phyloP scores from a whole-genome alignment of 306 rosid genomes.

The Casuarina glauca region DNA sequence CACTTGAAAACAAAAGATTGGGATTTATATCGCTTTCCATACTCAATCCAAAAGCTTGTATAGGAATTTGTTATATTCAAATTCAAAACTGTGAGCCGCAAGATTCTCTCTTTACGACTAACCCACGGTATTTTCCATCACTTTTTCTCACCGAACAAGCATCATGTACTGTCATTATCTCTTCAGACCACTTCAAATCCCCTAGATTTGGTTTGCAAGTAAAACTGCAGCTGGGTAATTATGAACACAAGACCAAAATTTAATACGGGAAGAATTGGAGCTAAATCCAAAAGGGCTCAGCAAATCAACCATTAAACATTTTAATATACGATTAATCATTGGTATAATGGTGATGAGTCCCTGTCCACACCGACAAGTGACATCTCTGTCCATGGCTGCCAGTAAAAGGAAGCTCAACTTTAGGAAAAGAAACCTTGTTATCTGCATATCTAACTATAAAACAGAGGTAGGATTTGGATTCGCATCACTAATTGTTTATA shows the following conservation, averaged over 20 bases:
- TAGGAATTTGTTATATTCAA: constrained; percentile 23
- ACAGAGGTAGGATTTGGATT: not conserved
- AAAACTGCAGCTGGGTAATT: constrained; percentile 36
- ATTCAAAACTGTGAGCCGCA: constrained; percentile 24
- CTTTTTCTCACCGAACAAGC: constrained; percentile 36
- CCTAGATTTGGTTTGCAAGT: constrained; percentile 15
- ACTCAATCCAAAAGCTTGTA: constrained; percentile 40
- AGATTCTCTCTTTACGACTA: constrained; percentile 31
- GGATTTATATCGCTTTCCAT: constrained; percentile 48
- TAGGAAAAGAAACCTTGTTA: not conserved
- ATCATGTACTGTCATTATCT: constrained; percentile 22
- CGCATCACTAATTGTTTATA: not conserved
- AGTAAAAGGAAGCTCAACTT: not conserved
- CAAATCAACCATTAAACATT: not conserved
- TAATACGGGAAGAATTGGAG: constrained; percentile 35
- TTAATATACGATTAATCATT: constrained; percentile 27
- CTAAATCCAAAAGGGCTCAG: not conserved
- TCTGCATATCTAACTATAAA: not conserved
- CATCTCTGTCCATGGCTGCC: not conserved
- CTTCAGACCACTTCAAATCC: constrained; percentile 4
- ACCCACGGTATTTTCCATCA: constrained; percentile 31
- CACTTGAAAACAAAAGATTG: constrained; percentile 49
- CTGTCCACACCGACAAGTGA: not conserved
- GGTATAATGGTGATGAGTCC: constrained; percentile 1
- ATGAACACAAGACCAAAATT: constrained; percentile 50